Base-by-base conservation (phyloP, 306 rosid genomes). In the Trifolium fragiferum region DNA sequence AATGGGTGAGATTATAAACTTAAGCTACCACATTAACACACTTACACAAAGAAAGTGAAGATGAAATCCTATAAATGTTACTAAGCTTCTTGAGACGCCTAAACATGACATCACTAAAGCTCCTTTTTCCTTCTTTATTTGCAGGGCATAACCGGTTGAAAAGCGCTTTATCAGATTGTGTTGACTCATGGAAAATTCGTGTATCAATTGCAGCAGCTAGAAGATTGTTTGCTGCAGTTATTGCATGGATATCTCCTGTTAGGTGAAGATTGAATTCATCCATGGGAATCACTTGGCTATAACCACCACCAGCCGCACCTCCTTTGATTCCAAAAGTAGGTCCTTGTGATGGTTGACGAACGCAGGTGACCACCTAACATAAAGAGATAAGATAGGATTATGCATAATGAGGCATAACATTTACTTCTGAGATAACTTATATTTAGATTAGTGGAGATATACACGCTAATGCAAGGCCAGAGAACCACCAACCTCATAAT, bases 281-380 rank as follows among this genome's bases (percentile, higher is more conserved):
- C 99, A 94, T 92, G 21, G 97, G 99, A 68, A 94, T 89, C 85
- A 94, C 99, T 85, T 94, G 99, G 84, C 99, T 94, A 79, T 94
- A 94, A 82, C 99, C 99, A 44, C 96, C 99, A 72, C 97, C 99
- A 30, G 99, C 99, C 25, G 99, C 99, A 70, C 99, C 99, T 66
- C 99, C 99, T 87, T 88, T 94, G 81, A 94, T 94, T 75, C 99
- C 99, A 83, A 94, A 94, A 59, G 99, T 94, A 8, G 99, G 99
- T 53, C 99, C 99, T 87, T 94, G 97, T n/a, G 99, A 94, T n/a
- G 99, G 99, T 76, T 94, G 99, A 66, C 99, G 97, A 78, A 94
- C 76, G 65, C 99, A 94, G 55, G 97, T 92, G 72, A 94, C 90
- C 71, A 92, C 99, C 99, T 94, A 79, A 72, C 81, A 55, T 70